A percentile compares a stretch with the other conserved stretches of the same genome.
Evolutionary conservation across 306 rosid genomes (phyloP).

Genomic region (Cucumis cinereus): DNA sequence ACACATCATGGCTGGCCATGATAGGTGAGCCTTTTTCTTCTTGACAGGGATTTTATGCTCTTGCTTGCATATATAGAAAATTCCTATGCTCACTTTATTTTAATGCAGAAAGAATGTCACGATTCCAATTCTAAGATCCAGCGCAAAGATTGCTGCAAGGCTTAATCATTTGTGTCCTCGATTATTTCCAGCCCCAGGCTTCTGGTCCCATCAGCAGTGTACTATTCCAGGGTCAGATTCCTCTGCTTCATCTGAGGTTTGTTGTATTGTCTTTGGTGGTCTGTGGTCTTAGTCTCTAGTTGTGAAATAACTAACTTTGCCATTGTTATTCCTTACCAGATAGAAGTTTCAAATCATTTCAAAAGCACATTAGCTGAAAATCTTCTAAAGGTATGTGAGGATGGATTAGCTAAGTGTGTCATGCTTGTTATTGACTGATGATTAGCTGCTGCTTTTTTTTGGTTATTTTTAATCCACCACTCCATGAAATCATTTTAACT

Average conservation of each 20-base stretch:
- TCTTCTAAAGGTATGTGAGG: slow-evolving; percentile 70
- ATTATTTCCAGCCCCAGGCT: slow-evolving; percentile 90
- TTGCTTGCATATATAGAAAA: neutral
- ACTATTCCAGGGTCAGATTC: slow-evolving; percentile 24
- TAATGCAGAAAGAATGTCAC: slow-evolving; percentile 61
- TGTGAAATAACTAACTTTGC: neutral
- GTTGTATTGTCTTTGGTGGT: slow-evolving; percentile 22
- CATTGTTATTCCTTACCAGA: slow-evolving; percentile 26
- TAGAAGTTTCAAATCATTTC: slow-evolving; percentile 26
- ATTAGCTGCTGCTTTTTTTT: neutral
- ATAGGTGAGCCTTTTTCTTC: slow-evolving; percentile 34
- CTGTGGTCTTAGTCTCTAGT: neutral
- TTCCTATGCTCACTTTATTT: neutral
- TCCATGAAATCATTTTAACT: neutral
- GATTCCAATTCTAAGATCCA: slow-evolving; percentile 74
- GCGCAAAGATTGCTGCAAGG: slow-evolving; percentile 71
- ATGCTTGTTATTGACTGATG: neutral
- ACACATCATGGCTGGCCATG: slow-evolving; percentile 89
- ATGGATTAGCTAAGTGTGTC: neutral
- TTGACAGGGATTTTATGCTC: neutral
- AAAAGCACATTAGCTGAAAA: slow-evolving; percentile 55
- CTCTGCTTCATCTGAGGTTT: slow-evolving; percentile 61
- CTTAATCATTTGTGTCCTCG: slow-evolving; percentile 84
- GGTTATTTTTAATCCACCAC: neutral
- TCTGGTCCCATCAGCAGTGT: slow-evolving; percentile 42